Evolutionary conservation across 345 rosid species (phyloP), one percentile per base, ranked within the genome.

Genomic region (Gossypium raimondii): DNA sequence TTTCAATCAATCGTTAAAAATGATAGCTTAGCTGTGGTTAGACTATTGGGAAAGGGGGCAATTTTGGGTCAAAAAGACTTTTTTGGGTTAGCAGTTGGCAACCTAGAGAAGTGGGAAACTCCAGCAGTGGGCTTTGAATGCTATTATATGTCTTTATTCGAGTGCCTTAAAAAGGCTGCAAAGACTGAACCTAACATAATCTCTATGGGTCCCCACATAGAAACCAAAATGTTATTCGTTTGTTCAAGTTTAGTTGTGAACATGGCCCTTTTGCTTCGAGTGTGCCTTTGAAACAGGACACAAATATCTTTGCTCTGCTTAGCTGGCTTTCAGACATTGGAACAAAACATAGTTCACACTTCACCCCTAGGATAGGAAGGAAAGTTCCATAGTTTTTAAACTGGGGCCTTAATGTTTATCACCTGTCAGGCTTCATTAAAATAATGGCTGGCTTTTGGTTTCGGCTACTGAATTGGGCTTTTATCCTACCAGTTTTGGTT

Each of bases 141-240:
- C 53, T 1, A 79, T 76, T 44, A 80, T 73, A 2, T 65, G 24
- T 18, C 78, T 74, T 61, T 73, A 63, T 67, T 17, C 17, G 55
- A 77, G 48, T 61, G 76, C 60, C 81, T 78, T 80, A 9, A 16
- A 55, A 75, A 67, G 79, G 76, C 84, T 74, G 82, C 81, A 67
- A 27, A 11, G 17, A 45, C 50, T 41, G 62, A 52, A 55, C 52
- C 52, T 41, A 57, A 72, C 18, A 41, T 56, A 20, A 41, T 72
- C 52, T 12, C 64, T 11, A 8, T 71, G 44, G 61, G 6, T 14
- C 74, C 74, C 51, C 45, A 51, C 5, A 51, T 22, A 51, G 5
- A 69, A 69, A 27, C 47, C 24, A 12, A 7, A 5, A 11, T 65
- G 70, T 62, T 34, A 34, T 34, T 34, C 22, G 18, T 62, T 34